Percentiles rank a stretch among this genome's conserved stretches.
These are phyloP conservation scores for Xerocomus minutiporus DNA, from an alignment of 1,284 basidiomycete genomes.

Conservation along the genomic window DNA sequence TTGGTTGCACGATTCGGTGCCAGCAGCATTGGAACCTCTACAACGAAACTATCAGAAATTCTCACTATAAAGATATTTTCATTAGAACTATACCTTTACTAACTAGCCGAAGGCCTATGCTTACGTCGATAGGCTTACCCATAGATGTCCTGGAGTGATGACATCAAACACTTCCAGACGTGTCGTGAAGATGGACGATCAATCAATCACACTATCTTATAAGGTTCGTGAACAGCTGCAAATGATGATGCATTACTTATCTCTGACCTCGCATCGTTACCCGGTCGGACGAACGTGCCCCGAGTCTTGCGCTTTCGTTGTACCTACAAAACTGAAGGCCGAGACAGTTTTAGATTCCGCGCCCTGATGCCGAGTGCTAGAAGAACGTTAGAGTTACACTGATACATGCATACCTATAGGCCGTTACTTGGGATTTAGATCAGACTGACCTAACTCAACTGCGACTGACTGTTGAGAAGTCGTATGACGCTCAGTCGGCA, in stretches of 20 bases:
- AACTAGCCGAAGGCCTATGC: background rate
- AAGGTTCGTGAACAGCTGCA: background rate
- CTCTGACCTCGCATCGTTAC: background rate
- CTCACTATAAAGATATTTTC: too few species aligned
- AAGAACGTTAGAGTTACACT: too few species aligned
- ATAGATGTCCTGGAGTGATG: background rate
- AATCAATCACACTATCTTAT: background rate
- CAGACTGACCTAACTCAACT: too few species aligned
- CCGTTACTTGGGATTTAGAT: too few species aligned
- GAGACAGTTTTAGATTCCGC: too few species aligned
- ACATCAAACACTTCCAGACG: background rate
- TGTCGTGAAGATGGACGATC: background rate
- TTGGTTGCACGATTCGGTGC: background rate
- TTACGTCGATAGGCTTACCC: background rate
- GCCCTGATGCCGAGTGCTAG: too few species aligned
- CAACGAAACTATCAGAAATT: background rate
- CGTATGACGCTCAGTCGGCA: too few species aligned
- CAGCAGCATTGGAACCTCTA: background rate
- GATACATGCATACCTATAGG: too few species aligned
- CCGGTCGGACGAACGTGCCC: background rate
- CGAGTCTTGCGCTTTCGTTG: background rate
- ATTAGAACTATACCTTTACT: background rate
- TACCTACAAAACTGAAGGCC: background rate
- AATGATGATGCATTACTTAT: background rate
- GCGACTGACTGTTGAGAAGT: too few species aligned